phyloP scores from a whole-genome alignment of 2,329 filamentous ascomycete genomes.

The Ophiostoma novo-ulmi region DNA sequence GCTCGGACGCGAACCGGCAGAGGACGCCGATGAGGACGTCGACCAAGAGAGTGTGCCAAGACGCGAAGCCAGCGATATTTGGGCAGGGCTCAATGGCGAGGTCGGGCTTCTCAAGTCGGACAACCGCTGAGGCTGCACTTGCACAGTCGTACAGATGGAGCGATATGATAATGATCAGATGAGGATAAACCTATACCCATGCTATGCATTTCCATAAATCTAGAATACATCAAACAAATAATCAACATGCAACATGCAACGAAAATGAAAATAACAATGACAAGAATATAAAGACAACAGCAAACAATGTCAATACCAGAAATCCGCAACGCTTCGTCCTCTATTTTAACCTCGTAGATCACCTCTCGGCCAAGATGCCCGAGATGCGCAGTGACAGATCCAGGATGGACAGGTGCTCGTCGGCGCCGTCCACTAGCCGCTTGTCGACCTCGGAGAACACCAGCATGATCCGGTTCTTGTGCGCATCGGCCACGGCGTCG shows the following conservation, averaged over 20 bases:
- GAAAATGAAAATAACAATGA: neutral
- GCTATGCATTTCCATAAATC: constrained; percentile 4
- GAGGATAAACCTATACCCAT: constrained; percentile 8
- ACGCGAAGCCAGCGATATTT: constrained; percentile 38
- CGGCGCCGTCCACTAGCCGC: constrained; percentile 85
- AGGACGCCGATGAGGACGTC: constrained; percentile 22
- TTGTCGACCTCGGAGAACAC: constrained; percentile 95
- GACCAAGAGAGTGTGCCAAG: constrained; percentile 26
- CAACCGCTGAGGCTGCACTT: neutral
- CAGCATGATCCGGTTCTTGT: constrained; percentile 86
- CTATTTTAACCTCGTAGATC: neutral
- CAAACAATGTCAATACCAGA: neutral
- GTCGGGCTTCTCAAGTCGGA: constrained; percentile 47
- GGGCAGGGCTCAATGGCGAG: constrained; percentile 50
- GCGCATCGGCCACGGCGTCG: constrained; percentile 73
- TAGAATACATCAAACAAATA: constrained; percentile 4
- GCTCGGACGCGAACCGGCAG: constrained; percentile 33
- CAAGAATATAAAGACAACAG: neutral
- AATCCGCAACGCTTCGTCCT: neutral
- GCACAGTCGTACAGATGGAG: neutral
- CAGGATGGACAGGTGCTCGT: constrained; percentile 87
- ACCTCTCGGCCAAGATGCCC: constrained; percentile 55
- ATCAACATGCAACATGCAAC: neutral
- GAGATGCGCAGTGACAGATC: constrained; percentile 81
- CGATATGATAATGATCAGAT: constrained; percentile 18